Percentiles rank a stretch among this genome's conserved stretches.
phyloP scores from a whole-genome alignment of 2,329 filamentous ascomycete species.

The Didymella segeticola region DNA sequence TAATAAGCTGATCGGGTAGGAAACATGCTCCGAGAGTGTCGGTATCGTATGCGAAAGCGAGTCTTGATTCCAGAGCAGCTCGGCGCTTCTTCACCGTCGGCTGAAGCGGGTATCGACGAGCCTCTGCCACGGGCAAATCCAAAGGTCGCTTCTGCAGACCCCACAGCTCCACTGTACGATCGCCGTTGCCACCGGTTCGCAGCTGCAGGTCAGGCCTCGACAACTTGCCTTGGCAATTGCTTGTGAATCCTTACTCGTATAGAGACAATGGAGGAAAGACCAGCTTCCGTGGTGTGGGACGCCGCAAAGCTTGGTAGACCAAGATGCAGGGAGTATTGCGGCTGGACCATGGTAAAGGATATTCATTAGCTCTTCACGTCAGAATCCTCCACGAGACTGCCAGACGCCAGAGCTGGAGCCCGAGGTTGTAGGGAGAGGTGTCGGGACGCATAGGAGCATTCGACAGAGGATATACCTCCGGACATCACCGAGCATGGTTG shows the following conservation, averaged over 20 bases:
- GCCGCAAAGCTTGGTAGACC: background rate
- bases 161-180: constrained; percentile 14
- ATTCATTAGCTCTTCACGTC: too few relatives aligned
- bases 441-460: too few relatives aligned
- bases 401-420: too few relatives aligned
- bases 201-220: background rate
- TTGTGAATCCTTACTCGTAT: background rate
- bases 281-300: background rate
- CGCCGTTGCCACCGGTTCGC: constrained; percentile 14
- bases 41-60: background rate
- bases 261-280: background rate
- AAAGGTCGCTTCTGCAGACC: constrained; percentile 6
- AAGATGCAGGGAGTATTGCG: background rate
- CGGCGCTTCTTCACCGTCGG: background rate
- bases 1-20: background rate
- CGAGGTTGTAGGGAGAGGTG: too few relatives aligned
- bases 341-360: too few relatives aligned
- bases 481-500: background rate
- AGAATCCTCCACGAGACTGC: too few relatives aligned
- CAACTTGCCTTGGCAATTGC: constrained; percentile 1
- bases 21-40: too few relatives aligned
- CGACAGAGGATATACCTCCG: background rate
- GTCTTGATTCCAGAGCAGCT: background rate
- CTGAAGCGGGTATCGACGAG: background rate
- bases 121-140: background rate